A percentile compares a stretch with the other conserved stretches of the same genome.
These are phyloP conservation scores for Talaromyces proteolyticus DNA, from an alignment of 495 filamentous ascomycete species.

Conservation along the genomic window DNA sequence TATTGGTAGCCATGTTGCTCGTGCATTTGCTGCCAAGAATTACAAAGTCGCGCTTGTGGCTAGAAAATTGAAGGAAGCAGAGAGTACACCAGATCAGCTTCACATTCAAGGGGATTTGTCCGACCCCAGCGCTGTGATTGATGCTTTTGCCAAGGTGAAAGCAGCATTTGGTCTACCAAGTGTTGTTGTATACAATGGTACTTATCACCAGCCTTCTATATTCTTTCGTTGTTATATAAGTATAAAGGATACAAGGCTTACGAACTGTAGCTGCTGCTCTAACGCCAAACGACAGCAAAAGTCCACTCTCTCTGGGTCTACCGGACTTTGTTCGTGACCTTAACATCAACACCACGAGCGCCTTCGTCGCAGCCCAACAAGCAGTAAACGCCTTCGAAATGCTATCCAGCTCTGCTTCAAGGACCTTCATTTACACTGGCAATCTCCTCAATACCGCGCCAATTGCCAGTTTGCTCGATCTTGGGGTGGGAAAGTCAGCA, in stretches of 20 bases:
- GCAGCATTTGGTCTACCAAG: constrained; percentile 27
- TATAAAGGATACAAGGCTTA: background rate
- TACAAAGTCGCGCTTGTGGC: constrained; percentile 38
- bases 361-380: constrained; percentile 39
- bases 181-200: constrained; percentile 48
- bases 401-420: constrained; percentile 25
- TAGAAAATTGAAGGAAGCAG: constrained; percentile 24
- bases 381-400: constrained; percentile 29
- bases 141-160: constrained; percentile 34
- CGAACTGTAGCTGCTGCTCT: background rate
- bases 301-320: constrained; percentile 27
- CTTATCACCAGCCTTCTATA: too few relatives aligned
- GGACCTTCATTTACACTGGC: constrained; percentile 44
- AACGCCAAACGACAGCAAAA: constrained; percentile 10
- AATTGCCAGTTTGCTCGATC: constrained; percentile 23
- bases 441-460: constrained; percentile 33
- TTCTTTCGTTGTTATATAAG: background rate
- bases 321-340: constrained; percentile 27
- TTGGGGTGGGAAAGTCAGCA: constrained; percentile 40
- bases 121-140: constrained; percentile 25
- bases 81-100: constrained; percentile 26
- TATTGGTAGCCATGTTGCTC: constrained; percentile 25
- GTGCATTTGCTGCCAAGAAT: constrained; percentile 35
- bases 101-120: constrained; percentile 35
- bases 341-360: constrained; percentile 34